These are phyloP conservation scores for Ilyonectria sp. DNA, from an alignment of 2,329 filamentous ascomycete species.

Conservation along the genomic window DNA sequence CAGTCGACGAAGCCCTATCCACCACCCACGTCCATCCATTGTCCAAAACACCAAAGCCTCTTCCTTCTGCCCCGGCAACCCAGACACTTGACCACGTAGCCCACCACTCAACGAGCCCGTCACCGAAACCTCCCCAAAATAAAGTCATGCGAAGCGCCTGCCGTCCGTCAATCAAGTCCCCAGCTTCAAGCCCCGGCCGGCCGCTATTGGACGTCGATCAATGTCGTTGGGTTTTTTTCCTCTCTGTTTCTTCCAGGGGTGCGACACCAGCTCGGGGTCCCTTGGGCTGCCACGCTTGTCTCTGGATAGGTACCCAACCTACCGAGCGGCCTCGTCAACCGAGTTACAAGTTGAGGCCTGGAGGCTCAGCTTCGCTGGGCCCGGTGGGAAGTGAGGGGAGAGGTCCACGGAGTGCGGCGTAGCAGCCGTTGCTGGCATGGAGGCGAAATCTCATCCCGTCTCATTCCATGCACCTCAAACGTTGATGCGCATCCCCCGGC, in stretches of 20 bases:
- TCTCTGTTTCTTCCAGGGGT: neutral
- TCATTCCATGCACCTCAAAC: conserved; percentile 24
- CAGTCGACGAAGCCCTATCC: conserved; percentile 17
- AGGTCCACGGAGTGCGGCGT: conserved; percentile 2
- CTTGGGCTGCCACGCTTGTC: conserved; percentile 37
- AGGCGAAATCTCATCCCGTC: conserved; percentile 33
- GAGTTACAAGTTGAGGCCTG: conserved; percentile 12
- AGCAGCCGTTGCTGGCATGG: conserved; percentile 24
- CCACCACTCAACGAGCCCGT: neutral
- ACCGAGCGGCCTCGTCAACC: neutral
- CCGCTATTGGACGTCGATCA: conserved; percentile 16
- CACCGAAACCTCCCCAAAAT: neutral
- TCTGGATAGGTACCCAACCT: conserved; percentile 32
- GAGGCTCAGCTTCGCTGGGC: neutral
- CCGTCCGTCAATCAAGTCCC: conserved; percentile 7
- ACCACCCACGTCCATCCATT: conserved; percentile 11
- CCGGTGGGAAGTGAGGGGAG: conserved; percentile 1
- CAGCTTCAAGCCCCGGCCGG: conserved; percentile 5
- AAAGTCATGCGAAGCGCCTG: conserved; percentile 5
- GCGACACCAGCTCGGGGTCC: conserved; percentile 24
- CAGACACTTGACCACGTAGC: neutral
- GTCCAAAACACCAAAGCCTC: conserved; percentile 25
- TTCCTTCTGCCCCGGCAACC: conserved; percentile 20
- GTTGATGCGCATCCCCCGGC: conserved; percentile 14
- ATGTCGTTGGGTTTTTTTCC: neutral